Evolutionary conservation across 2,329 filamentous ascomycete genomes (phyloP), one percentile per base, ranked within the genome.

Genomic region (Ceratocystis papillata): DNA sequence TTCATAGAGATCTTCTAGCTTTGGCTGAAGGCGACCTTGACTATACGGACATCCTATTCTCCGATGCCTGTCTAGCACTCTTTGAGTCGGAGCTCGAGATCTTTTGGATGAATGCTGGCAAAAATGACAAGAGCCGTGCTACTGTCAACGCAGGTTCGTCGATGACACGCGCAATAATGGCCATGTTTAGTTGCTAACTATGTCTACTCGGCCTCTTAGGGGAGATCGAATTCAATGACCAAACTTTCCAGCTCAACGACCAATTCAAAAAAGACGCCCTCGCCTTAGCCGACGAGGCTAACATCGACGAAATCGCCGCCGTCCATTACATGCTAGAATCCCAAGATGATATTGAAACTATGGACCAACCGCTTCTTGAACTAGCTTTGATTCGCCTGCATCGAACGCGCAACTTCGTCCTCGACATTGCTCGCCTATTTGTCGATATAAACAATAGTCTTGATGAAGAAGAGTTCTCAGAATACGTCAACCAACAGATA

Each of bases 341-440:
- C 20, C 83, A 89, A 73, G 81, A 85, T 46, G 87, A 92, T 70
- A 80, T 85, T 17, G 79, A 83, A 57, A 79, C 83, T 17, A 79
- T 91, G 4, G 90, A 90, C 68, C 84, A 89, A 28, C 81, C 89
- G 2, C 80, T 89, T 68, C 80, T 90, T 65, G 86, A 92, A 73
- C 87, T 88, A 70, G 88, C 88, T 68, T 83, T 96, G 69, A 88
- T 97, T 72, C 85, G 87, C 70, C 96, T 95, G 75, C 93, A 99
- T 75, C 86, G 92, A 71, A 86, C 89, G 70, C 86, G 93, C 69
- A 87, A 89, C 72, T 90, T 87, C 72, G 77, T 95, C 53, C 83
- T 97, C 44, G 89, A 96, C 74, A 90, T 87, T 71, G 79, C 96
- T 71, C 87, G 92, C 64, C 80, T 96, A 37, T 81, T 96, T 65